Base-by-base conservation (phyloP, 2,329 filamentous ascomycete species). In the Gaeumannomyces tritici region DNA sequence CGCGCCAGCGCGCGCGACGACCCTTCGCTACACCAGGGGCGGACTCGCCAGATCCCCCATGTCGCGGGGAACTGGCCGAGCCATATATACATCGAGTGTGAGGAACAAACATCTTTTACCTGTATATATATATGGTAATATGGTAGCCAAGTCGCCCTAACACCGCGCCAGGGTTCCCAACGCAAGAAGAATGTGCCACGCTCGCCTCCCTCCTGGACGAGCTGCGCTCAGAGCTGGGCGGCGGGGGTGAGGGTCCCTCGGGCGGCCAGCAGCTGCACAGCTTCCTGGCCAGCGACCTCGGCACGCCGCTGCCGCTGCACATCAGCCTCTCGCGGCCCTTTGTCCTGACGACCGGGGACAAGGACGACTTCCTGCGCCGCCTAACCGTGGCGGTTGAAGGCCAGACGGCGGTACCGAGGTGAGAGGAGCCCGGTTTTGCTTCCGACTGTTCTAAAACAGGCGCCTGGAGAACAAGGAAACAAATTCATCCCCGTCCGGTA, bases 1-100 rank as follows among this genome's bases (percentile, higher is more conserved):
- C 86, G 93, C 65, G 80, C 89, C 65, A 90, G 89, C 74, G 88
- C 88, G 55, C 81, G 80, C 68, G 95, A 98, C 75, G 89, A 96
- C 71, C 92, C 93, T 1, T 80, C 82, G 64, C 79, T 98, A 63
- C 95, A 99, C 73, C 89, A 89, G 35, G 95, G 95, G 62, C 87
- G 93, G 57, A 91, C 88, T 71, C 85, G 95, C 55, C 83, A 88
- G 63, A 89, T 86, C 59, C 93, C 93, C 28, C 95, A 99, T 74
- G 80, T 93, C 29, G 84, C 87, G 64, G 95, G 95, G 64, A 91
- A 92, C 73, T 99, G 95, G 95, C 91, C 93, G 1, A 91, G 88
- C 42, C 93, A 98, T 75, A 73, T 98, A 57, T 98, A 96, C 73
- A 80, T 96, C 63, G 93, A 98, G 77, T 99, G 95, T 61, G 28